A percentile compares a stretch with the other conserved stretches of the same genome.
These are phyloP conservation scores for Leccinum solheimii DNA, from an alignment of 1,284 basidiomycete species.

Conservation along the genomic window DNA sequence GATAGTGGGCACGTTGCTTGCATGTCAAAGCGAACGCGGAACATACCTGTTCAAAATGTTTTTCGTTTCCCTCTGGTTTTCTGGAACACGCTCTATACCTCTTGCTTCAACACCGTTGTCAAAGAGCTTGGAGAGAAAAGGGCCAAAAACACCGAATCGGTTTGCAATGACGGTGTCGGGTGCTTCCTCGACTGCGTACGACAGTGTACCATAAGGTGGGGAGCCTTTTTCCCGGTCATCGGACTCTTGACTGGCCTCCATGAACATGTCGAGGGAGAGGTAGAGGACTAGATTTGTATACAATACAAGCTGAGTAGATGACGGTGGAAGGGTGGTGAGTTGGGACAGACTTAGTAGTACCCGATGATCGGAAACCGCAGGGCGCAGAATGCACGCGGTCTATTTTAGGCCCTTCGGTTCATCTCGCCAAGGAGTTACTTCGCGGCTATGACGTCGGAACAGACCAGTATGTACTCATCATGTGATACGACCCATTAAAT, in stretches of 20 bases:
- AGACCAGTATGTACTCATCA: not conserved
- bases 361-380: not conserved
- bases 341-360: not conserved
- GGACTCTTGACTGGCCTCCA: not conserved
- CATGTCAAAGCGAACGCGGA: not conserved
- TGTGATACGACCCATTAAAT: too few species aligned
- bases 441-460: not conserved
- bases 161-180: constrained; percentile 38
- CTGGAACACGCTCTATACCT: constrained; percentile 53
- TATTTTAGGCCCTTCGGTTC: not conserved
- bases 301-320: not conserved
- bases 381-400: not conserved
- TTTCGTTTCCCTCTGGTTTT: constrained; percentile 46
- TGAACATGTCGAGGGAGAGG: constrained; percentile 13
- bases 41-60: constrained; percentile 52
- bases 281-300: not conserved
- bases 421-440: not conserved
- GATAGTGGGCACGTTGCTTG: constrained; percentile 18
- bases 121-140: constrained; percentile 42
- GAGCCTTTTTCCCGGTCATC: constrained; percentile 27
- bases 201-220: not conserved
- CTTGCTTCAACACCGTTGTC: constrained; percentile 49
- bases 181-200: constrained; percentile 18
- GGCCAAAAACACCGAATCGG: constrained; percentile 41
- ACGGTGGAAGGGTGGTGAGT: not conserved